phyloP scores from a whole-genome alignment of 331 rosid genomes.

The Acacia concinna region DNA sequence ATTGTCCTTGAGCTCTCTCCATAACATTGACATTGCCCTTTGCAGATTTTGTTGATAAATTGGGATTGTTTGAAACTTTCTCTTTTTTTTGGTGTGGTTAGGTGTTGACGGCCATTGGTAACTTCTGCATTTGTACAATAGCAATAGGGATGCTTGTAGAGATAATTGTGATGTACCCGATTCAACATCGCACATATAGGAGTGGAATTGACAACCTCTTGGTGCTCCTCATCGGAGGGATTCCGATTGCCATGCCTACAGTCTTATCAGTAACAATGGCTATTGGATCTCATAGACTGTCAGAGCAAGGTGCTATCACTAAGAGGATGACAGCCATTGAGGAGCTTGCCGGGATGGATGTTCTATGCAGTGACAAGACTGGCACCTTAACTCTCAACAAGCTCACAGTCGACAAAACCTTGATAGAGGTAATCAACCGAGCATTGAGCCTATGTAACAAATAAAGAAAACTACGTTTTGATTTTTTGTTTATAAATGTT shows the following conservation, averaged over 20 bases:
- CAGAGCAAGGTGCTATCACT: constrained; percentile 92
- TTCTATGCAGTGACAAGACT: constrained; percentile 88
- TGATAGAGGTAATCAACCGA: constrained; percentile 57
- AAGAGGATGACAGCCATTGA: constrained; percentile 99
- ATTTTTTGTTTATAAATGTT: neutral
- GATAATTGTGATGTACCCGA: constrained; percentile 81
- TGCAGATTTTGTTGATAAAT: neutral
- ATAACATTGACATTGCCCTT: neutral
- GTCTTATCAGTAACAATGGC: constrained; percentile 96
- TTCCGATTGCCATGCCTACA: constrained; percentile 99
- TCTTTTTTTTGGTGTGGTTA: neutral
- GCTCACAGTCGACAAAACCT: constrained; percentile 78
- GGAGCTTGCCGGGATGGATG: constrained; percentile 99
- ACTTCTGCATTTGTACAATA: constrained; percentile 91
- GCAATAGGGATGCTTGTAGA: constrained; percentile 76
- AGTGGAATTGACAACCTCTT: constrained; percentile 82
- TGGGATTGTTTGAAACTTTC: neutral
- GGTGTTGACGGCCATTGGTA: constrained; percentile 92
- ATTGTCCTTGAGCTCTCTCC: neutral
- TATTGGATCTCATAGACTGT: constrained; percentile 84
- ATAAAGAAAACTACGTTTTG: neutral
- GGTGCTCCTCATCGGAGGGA: constrained; percentile 96
- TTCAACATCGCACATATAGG: constrained; percentile 74
- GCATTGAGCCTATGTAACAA: neutral
- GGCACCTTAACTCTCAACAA: constrained; percentile 88